A percentile compares a stretch with the other conserved stretches of the same genome.
phyloP scores from a whole-genome alignment of 768 basidiomycete species.

The Roridomyces roridus region DNA sequence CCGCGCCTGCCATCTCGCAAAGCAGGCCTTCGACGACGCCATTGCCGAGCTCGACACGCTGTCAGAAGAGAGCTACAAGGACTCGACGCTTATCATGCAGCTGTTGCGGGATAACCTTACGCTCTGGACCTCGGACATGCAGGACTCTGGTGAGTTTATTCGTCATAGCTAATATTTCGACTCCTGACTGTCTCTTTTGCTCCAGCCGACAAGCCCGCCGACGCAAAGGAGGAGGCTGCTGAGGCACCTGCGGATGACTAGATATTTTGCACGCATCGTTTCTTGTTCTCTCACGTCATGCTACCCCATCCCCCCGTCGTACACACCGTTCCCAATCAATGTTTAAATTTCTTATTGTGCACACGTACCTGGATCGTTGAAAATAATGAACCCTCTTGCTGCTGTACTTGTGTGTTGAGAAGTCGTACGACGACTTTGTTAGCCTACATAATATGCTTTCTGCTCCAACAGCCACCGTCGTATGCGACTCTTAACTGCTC shows the following conservation, averaged over 20 bases:
- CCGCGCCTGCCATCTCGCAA: slow-evolving; percentile 97
- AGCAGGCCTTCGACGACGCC: slow-evolving; percentile 98
- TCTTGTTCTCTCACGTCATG: slow-evolving; percentile 30
- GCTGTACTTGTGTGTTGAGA: neutral
- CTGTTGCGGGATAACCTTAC: slow-evolving; percentile 96
- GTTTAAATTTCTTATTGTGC: slow-evolving; percentile 22
- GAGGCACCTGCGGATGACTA: slow-evolving; percentile 74
- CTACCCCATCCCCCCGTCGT: slow-evolving; percentile 35
- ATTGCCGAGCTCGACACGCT: slow-evolving; percentile 99
- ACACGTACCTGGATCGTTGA: slow-evolving; percentile 2
- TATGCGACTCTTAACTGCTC: slow-evolving; percentile 27
- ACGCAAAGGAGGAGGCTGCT: slow-evolving; percentile 69
- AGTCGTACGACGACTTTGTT: neutral
- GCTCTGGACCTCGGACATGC: slow-evolving; percentile 98
- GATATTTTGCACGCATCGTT: slow-evolving; percentile 30
- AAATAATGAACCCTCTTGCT: slow-evolving; percentile 21
- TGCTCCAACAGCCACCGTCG: slow-evolving; percentile 1
- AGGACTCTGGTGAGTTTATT: slow-evolving; percentile 75
- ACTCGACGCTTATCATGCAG: slow-evolving; percentile 97
- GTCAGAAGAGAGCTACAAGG: slow-evolving; percentile 99
- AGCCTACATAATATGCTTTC: neutral
- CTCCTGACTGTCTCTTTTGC: slow-evolving; percentile 18
- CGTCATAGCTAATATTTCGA: neutral
- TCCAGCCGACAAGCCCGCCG: slow-evolving; percentile 70
- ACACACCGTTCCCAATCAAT: slow-evolving; percentile 12